Conservation (phyloP, 495 filamentous ascomycete genomes). For the Podospora fimiseda region DNA sequence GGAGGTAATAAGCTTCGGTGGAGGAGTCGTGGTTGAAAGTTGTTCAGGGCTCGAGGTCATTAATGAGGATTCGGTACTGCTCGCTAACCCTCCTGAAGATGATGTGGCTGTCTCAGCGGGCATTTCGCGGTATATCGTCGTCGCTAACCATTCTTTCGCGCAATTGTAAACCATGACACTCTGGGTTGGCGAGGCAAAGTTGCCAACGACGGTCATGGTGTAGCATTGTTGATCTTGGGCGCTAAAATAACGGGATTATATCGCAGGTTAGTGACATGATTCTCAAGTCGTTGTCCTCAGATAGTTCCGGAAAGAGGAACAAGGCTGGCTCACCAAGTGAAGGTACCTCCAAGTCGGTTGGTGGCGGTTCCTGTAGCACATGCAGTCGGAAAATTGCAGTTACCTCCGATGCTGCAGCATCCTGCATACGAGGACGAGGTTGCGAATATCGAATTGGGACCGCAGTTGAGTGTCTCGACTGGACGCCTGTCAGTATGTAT, state of each 20-base stretch:
- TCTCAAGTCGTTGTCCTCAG: no score
- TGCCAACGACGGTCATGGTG: slow-evolving; percentile 14
- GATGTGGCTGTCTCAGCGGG: neutral
- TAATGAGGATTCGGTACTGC: neutral
- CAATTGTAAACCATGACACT: slow-evolving; percentile 14
- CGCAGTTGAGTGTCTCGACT: slow-evolving; percentile 1
- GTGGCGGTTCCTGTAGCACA: neutral
- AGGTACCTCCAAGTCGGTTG: slow-evolving; percentile 2
- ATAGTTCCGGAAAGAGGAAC: no score
- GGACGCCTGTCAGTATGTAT: neutral
- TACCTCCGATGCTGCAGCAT: slow-evolving; percentile 2
- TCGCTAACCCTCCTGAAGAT: neutral
- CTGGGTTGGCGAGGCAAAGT: slow-evolving; percentile 4
- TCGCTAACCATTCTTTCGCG: slow-evolving; percentile 1
- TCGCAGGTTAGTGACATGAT: no score
- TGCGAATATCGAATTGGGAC: slow-evolving; percentile 2
- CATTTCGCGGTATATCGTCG: slow-evolving; percentile 7
- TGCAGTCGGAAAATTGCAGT: slow-evolving; percentile 7
- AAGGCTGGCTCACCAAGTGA: slow-evolving; percentile 2
- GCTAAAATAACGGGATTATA: neutral
- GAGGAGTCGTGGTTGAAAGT: neutral
- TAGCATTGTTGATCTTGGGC: slow-evolving; percentile 5
- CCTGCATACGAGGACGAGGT: neutral
- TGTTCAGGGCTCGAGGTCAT: no score
- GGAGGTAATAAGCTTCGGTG: neutral